Base-by-base conservation (phyloP, 257 asterid genomes). In the Solanum ossicruentum region DNA sequence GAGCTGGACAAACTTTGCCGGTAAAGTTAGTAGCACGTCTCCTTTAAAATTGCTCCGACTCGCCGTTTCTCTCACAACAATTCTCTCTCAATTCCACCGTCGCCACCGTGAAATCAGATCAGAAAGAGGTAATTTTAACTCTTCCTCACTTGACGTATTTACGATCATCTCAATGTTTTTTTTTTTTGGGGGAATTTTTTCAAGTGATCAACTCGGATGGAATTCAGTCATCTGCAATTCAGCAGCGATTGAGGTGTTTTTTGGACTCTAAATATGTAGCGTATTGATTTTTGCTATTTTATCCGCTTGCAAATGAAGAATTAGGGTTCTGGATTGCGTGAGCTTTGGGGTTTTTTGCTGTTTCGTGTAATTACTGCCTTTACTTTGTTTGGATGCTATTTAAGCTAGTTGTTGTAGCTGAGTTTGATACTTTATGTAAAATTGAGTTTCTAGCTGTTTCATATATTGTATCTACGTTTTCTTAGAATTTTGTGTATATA, bases 1-100 rank as follows among this genome's bases (percentile, higher is more conserved):
- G 72, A 71, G 86, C 85, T 87, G 86, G 87, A 88, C 88, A 85
- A 83, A 80, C 45, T 8, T 85, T 58, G 91, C 88, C 89, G 88
- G 86, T 86, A 80, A 86, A 81, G 82, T 52, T 41, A 61, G 84
- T 36, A 78, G 81, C 87, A 70, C 72, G 69, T 54, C 41, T 81
- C 52, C 26, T 36, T 57, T 45, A 79, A 36, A 88, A 45, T 85
- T 85, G 60, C 85, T 77, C 67, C 70, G 75, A 65, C 77, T 47
- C 23, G 39, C 23, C 41, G 36, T 41, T 83, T 82, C 73, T 54
- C 58, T 12, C 77, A 1, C 81, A 9, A 58, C 28, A 26, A 23
- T 65, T 65, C 43, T 65, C 71, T 65, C 71, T 12, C 41, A 26
- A 26, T 65, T 39, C 84, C 54, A 41, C 77, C 85, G 66, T 10